These are phyloP conservation scores for Petasospora rhodanensis DNA, from an alignment of 1,139 yeast genomes.

Conservation along the genomic window DNA sequence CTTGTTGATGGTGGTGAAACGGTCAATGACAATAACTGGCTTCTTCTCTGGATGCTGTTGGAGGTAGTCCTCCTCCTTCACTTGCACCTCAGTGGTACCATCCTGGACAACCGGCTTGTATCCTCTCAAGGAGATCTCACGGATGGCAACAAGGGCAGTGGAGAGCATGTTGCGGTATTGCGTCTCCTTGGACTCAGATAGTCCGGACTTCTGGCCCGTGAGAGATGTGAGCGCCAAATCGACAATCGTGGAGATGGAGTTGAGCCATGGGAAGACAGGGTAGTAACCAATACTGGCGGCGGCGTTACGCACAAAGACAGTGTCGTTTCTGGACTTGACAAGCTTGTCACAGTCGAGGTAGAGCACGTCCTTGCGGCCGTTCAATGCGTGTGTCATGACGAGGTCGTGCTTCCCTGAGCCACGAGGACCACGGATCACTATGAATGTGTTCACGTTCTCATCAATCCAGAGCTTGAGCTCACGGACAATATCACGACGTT, in stretches of 20 bases:
- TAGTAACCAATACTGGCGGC: slow-evolving; percentile 83
- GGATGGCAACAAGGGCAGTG: slow-evolving; percentile 67
- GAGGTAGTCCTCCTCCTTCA: slow-evolving; percentile 76
- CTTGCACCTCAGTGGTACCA: slow-evolving; percentile 28
- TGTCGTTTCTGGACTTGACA: slow-evolving; percentile 69
- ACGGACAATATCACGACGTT: slow-evolving; percentile 61
- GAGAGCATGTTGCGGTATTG: slow-evolving; percentile 80
- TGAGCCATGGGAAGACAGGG: slow-evolving; percentile 93
- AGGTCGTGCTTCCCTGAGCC: slow-evolving; percentile 90
- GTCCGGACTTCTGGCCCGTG: slow-evolving; percentile 92
- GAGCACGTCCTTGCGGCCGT: slow-evolving; percentile 53
- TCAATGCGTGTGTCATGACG: slow-evolving; percentile 65
- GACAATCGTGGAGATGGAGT: slow-evolving; percentile 68
- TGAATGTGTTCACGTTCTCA: slow-evolving; percentile 73
- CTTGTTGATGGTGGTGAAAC: slow-evolving; percentile 54
- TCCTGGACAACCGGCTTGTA: slow-evolving; percentile 29
- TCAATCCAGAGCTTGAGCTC: slow-evolving; percentile 75
- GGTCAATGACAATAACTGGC: slow-evolving; percentile 81
- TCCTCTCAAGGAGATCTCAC: slow-evolving; percentile 58
- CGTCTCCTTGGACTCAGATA: slow-evolving; percentile 78
- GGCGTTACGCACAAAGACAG: slow-evolving; percentile 58
- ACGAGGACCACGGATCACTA: slow-evolving; percentile 85
- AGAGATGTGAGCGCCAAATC: slow-evolving; percentile 87
- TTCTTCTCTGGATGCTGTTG: slow-evolving; percentile 83
- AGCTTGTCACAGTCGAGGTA: slow-evolving; percentile 76